Base-by-base conservation (phyloP, 495 filamentous ascomycete species). In the Neurospora tetrasperma region DNA sequence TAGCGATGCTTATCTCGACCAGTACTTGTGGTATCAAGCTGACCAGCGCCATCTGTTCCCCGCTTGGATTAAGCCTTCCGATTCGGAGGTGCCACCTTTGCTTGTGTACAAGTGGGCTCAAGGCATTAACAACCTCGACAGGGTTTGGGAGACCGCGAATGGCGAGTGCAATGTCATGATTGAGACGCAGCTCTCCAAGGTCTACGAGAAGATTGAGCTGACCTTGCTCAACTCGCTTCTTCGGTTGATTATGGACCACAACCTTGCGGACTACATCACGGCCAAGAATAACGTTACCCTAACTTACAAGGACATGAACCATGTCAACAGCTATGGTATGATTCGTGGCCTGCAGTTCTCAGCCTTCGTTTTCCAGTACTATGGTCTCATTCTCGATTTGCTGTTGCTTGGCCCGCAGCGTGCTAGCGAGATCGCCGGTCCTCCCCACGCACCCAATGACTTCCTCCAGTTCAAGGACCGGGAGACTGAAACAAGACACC, bases 241-340 rank as follows among this genome's bases (percentile, higher is more conserved):
- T 66, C 89, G 96, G 41, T 83, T 99, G 76, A 97, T 99, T 80
- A 99, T 99, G 96, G 96, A 99, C 77, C 96, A 98, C 86, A 99
- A 99, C 82, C 82, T 99, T 79, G 96, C 96, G 7, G 96, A 99
- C 81, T 99, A 99, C 82, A 99, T 99, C 80, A 97, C 94, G 12
- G 94, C 94, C 5, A 99, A 99, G 88, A 99, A 99, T 84, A 99
- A 99, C 79, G 96, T 99, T 18, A 94, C 98, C 77, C 87, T 99
- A 71, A 98, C 95, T 75, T 99, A 99, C 84, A 99, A 99, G 85
- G 96, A 99, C 78, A 99, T 99, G 96, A 98, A 97, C 78, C 96
- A 99, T 80, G 96, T 95, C 71, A 99, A 99, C 82, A 96, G 93
- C 81, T 99, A 98, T 78, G 96, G 96, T 70, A 90, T 99, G 89